Evolutionary conservation across 441 rosid species (phyloP).

Genomic region (Pelargonium australe): DNA sequence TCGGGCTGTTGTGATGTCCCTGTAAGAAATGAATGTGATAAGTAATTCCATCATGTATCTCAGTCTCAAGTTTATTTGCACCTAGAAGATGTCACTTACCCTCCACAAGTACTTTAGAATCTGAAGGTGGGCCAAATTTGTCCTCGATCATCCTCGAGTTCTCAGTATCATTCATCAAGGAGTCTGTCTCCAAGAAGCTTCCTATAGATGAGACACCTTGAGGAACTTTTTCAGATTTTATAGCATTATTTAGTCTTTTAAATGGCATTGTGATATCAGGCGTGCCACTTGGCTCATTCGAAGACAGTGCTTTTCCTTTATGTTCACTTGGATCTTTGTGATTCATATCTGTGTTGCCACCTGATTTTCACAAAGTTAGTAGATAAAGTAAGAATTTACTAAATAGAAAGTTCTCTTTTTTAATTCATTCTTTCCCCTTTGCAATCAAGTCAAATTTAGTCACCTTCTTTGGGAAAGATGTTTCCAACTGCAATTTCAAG

Average conservation of each 20-base stretch:
- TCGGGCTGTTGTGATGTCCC: constrained; percentile 34
- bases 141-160: constrained; percentile 42
- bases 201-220: constrained; percentile 40
- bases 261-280: constrained; percentile 42
- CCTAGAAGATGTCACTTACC: constrained; percentile 44
- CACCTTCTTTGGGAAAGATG: constrained; percentile 68
- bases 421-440: neutral
- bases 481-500: constrained; percentile 86
- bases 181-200: constrained; percentile 46
- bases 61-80: constrained; percentile 40
- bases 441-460: neutral
- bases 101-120: constrained; percentile 33
- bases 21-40: constrained; percentile 32
- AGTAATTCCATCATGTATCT: constrained; percentile 38
- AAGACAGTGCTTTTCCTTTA: constrained; percentile 45
- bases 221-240: constrained; percentile 33
- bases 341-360: constrained; percentile 48
- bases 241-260: constrained; percentile 44
- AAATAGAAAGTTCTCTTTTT: constrained; percentile 4
- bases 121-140: constrained; percentile 32
- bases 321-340: constrained; percentile 50
- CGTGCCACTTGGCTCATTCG: constrained; percentile 40
- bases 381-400: neutral
- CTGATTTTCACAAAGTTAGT: constrained; percentile 27
- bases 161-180: constrained; percentile 38